These are phyloP conservation scores for Linnemannia zychae DNA, from an alignment of 192 early-diverging fungal genomes.

Conservation along the genomic window DNA sequence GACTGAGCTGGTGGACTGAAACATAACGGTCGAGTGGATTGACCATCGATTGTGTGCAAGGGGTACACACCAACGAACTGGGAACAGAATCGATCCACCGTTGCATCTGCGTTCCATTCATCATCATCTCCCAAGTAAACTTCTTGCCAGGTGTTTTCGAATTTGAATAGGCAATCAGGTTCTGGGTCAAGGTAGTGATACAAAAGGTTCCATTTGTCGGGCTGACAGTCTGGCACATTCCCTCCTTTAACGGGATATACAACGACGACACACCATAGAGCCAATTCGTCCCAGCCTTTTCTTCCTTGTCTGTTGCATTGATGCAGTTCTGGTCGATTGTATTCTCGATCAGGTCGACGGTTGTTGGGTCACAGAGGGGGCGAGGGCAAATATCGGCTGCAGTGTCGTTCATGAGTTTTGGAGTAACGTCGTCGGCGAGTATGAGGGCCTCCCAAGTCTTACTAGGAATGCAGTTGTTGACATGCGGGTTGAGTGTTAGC, in stretches of 20 bases:
- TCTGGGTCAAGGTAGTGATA: conserved; percentile 20
- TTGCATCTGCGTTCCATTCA: conserved; percentile 15
- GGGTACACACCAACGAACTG: conserved; percentile 10
- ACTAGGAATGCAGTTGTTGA: conserved; percentile 25
- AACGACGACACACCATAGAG: conserved; percentile 22
- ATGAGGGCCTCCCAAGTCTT: not conserved
- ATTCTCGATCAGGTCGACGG: conserved; percentile 39
- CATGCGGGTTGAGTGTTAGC: conserved; percentile 12
- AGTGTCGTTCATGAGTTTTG: conserved; percentile 39
- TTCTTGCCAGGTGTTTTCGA: conserved; percentile 13
- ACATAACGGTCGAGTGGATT: conserved; percentile 25
- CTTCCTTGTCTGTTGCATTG: conserved; percentile 1
- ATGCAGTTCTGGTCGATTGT: conserved; percentile 45
- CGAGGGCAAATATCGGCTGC: conserved; percentile 26
- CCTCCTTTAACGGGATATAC: conserved; percentile 47
- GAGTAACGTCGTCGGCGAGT: conserved; percentile 8
- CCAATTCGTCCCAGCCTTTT: not conserved
- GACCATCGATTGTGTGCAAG: conserved; percentile 41
- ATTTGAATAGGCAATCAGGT: conserved; percentile 10
- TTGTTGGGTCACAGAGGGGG: conserved; percentile 15
- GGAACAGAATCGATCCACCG: conserved; percentile 21
- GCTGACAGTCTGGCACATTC: conserved; percentile 32
- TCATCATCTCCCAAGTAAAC: not conserved
- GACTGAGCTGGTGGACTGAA: conserved; percentile 5
- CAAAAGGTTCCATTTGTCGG: conserved; percentile 45